A percentile compares a stretch with the other conserved stretches of the same genome.
Evolutionary conservation across 768 basidiomycete genomes (phyloP).

Genomic region (Boletus edulis): DNA sequence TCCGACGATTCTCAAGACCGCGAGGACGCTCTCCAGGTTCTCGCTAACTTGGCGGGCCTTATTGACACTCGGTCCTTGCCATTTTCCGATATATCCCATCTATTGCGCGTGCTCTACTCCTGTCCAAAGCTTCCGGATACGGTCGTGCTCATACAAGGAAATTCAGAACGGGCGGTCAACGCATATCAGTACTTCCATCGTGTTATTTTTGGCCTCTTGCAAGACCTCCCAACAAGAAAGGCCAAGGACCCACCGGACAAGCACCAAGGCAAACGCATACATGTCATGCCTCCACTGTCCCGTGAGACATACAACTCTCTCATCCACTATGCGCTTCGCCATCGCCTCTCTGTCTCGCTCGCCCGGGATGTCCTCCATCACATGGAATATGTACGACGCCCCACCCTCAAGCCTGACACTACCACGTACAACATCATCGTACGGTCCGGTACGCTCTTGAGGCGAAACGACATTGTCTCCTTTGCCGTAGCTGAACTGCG

Average conservation of each 20-base stretch:
- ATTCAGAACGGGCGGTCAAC: constrained; percentile 28
- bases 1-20: constrained; percentile 24
- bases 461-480: constrained; percentile 41
- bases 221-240: constrained; percentile 29
- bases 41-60: constrained; percentile 55
- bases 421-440: constrained; percentile 59
- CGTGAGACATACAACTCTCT: constrained; percentile 56
- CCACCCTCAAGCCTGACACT: constrained; percentile 43
- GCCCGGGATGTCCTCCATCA: constrained; percentile 52
- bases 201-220: constrained; percentile 42
- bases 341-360: constrained; percentile 49
- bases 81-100: constrained; percentile 39
- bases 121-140: constrained; percentile 40
- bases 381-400: constrained; percentile 45
- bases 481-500: constrained; percentile 37
- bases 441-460: constrained; percentile 51
- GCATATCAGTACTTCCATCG: constrained; percentile 50
- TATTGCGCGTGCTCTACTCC: constrained; percentile 47
- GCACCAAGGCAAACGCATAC: background rate
- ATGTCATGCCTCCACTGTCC: constrained; percentile 35
- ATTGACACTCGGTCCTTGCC: constrained; percentile 51
- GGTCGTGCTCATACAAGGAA: constrained; percentile 37
- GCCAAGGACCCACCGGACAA: constrained; percentile 17
- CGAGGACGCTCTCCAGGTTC: constrained; percentile 50
- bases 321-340: constrained; percentile 62